phyloP scores from a whole-genome alignment of 306 rosid species.

The Pyrus communis region DNA sequence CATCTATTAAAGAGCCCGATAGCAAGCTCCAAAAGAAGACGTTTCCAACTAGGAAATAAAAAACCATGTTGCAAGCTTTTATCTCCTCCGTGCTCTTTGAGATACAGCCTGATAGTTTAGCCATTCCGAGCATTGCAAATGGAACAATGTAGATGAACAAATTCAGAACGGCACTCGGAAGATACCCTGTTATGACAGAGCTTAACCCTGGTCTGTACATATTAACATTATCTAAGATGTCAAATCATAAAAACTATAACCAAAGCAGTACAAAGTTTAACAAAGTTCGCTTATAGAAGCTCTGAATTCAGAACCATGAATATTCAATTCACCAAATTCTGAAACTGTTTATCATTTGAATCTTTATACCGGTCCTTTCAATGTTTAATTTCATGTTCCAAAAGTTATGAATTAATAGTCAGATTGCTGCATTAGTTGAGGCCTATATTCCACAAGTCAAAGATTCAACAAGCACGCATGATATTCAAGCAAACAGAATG shows the following conservation, averaged over 20 bases:
- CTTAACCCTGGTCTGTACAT: conserved; percentile 79
- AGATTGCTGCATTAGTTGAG: neutral
- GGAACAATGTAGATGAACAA: conserved; percentile 76
- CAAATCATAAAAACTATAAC: neutral
- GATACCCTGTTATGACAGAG: conserved; percentile 77
- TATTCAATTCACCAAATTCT: neutral
- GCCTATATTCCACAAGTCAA: neutral
- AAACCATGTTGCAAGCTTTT: conserved; percentile 89
- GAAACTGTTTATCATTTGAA: neutral
- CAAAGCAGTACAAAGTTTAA: neutral
- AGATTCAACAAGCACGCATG: neutral
- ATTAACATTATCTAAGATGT: neutral
- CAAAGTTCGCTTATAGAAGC: neutral
- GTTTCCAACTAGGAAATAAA: conserved; percentile 87
- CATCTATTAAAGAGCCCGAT: conserved; percentile 87
- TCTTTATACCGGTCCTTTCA: neutral
- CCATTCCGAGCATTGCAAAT: conserved; percentile 78
- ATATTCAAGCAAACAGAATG: neutral
- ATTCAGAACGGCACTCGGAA: conserved; percentile 80
- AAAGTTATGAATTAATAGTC: neutral
- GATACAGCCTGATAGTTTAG: conserved; percentile 71
- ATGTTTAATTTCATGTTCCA: neutral
- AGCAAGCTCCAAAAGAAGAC: conserved; percentile 78
- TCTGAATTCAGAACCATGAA: neutral
- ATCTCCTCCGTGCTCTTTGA: conserved; percentile 87